Percentiles rank a stretch among this genome's conserved stretches.
phyloP scores from a whole-genome alignment of 2,329 filamentous ascomycete genomes.

The Colletotrichum sansevieriae region DNA sequence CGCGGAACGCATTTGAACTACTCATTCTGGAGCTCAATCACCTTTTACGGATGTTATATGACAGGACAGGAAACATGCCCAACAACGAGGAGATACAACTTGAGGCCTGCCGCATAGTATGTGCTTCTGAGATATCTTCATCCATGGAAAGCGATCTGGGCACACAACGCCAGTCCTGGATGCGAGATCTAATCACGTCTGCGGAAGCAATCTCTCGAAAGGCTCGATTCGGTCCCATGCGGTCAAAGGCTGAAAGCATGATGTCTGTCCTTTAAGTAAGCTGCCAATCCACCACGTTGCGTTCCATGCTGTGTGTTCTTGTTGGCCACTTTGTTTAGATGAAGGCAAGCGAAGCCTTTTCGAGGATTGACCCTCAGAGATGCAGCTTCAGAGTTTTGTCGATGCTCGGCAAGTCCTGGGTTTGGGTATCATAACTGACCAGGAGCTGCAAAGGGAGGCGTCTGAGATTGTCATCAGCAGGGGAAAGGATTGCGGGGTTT shows the following conservation, averaged over 20 bases:
- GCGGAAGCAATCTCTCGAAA: constrained; percentile 30
- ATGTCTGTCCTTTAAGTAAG: constrained; percentile 41
- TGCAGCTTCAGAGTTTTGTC: constrained; percentile 33
- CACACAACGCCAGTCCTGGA: constrained; percentile 40
- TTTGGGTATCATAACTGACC: constrained; percentile 15
- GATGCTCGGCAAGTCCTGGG: constrained; percentile 11
- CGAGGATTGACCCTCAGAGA: constrained; percentile 46
- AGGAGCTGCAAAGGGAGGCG: constrained; percentile 43
- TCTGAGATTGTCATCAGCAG: constrained; percentile 37
- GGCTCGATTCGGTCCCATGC: constrained; percentile 46
- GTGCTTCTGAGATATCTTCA: constrained; percentile 45
- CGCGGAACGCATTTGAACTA: constrained; percentile 50
- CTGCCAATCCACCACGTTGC: too few relatives aligned
- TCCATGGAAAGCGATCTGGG: background rate
- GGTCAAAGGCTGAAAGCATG: constrained; percentile 43
- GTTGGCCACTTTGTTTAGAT: constrained; percentile 32
- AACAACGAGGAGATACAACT: constrained; percentile 44
- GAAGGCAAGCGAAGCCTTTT: constrained; percentile 47
- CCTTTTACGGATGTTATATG: constrained; percentile 45
- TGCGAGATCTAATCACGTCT: constrained; percentile 45
- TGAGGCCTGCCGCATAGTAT: constrained; percentile 47
- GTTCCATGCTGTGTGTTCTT: too few relatives aligned
- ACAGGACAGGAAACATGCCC: constrained; percentile 42
- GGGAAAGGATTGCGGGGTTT: constrained; percentile 29
- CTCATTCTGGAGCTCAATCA: constrained; percentile 52